phyloP scores from a whole-genome alignment of 148 eudicot genomes.

The Persicaria maculosa region DNA sequence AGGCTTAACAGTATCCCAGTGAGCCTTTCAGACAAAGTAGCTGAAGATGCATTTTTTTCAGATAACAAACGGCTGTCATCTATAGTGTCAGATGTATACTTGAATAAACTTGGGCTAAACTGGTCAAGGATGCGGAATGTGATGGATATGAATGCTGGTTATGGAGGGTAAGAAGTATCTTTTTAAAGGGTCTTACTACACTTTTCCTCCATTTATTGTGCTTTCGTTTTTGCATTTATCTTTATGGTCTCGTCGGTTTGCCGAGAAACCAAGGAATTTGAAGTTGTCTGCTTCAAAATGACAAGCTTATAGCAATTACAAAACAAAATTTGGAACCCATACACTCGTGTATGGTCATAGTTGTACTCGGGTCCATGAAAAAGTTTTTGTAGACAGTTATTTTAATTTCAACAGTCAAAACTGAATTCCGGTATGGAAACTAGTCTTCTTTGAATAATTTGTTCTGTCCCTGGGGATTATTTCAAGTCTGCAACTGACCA shows the following conservation, averaged over 20 bases:
- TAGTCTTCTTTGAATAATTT: neutral
- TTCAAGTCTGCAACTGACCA: neutral
- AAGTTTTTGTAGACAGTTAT: neutral
- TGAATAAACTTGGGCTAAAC: conserved; percentile 48
- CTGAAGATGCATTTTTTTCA: conserved; percentile 40
- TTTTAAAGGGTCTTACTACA: neutral
- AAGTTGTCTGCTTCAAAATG: no score
- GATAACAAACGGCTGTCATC: conserved; percentile 71
- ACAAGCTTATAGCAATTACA: neutral
- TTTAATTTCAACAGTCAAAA: neutral
- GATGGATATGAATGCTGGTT: conserved; percentile 95
- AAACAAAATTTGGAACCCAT: neutral
- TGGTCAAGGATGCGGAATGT: conserved; percentile 83
- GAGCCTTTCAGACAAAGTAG: conserved; percentile 43
- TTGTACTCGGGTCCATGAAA: neutral
- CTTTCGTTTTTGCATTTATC: neutral
- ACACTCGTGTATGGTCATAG: neutral
- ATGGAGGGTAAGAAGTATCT: conserved; percentile 72
- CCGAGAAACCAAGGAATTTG: no score
- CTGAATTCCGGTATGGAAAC: neutral
- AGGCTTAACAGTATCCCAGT: conserved; percentile 61
- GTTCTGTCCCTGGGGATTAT: neutral
- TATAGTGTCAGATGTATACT: conserved; percentile 63
- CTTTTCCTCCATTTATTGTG: neutral
- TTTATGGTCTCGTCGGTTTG: neutral